These are phyloP conservation scores for Pichia cephalocereana DNA, from an alignment of 805 yeast genomes.

Conservation along the genomic window DNA sequence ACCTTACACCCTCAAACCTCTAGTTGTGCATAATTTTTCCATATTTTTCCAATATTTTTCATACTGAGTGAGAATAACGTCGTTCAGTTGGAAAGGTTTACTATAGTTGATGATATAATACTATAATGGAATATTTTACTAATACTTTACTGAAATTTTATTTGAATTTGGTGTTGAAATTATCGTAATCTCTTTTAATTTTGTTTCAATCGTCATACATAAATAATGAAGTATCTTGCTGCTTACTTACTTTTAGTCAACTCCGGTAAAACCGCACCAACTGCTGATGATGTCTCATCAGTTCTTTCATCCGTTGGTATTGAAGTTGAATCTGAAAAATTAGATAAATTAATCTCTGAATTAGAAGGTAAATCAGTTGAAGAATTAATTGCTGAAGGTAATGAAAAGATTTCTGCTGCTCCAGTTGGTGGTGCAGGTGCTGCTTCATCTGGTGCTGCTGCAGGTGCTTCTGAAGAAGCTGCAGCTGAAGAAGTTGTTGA, in stretches of 20 bases:
- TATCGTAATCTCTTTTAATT: too few relatives aligned
- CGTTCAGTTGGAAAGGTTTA: too few relatives aligned
- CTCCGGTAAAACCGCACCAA: slow-evolving; percentile 79
- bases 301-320: slow-evolving; percentile 69
- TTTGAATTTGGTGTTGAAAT: neutral
- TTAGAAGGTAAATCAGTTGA: slow-evolving; percentile 68
- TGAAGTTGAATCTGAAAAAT: slow-evolving; percentile 72
- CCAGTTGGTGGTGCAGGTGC: slow-evolving; percentile 70
- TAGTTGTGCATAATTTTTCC: too few relatives aligned
- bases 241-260: slow-evolving; percentile 84
- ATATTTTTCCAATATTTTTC: too few relatives aligned
- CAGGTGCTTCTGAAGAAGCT: slow-evolving; percentile 47
- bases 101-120: too few relatives aligned
- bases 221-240: slow-evolving; percentile 75
- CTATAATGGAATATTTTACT: too few relatives aligned
- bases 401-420: slow-evolving; percentile 69
- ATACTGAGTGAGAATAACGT: too few relatives aligned
- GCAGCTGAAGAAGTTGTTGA: slow-evolving; percentile 45
- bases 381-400: slow-evolving; percentile 74
- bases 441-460: slow-evolving; percentile 47
- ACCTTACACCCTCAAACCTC: too few relatives aligned
- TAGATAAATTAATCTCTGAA: slow-evolving; percentile 61
- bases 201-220: slow-evolving; percentile 9
- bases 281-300: slow-evolving; percentile 66
- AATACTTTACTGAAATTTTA: too few relatives aligned